Conservation (phyloP, 2,329 filamentous ascomycete species). For the Lojkania enalia region DNA sequence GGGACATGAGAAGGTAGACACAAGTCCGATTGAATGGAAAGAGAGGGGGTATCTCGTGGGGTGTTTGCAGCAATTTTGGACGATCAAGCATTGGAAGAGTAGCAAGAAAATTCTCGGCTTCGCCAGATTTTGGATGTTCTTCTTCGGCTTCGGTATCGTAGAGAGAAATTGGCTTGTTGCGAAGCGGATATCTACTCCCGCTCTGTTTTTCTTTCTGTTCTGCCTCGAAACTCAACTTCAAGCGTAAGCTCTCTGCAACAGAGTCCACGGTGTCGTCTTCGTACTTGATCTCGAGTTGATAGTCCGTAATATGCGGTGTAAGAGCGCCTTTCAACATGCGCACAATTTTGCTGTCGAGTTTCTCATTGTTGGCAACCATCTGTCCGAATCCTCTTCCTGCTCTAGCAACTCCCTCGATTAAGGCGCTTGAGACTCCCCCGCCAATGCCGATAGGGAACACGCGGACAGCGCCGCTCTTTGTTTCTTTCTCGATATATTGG, state of each 20-base stretch:
- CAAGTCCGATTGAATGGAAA: slow-evolving; percentile 67
- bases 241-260: slow-evolving; percentile 50
- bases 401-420: slow-evolving; percentile 61
- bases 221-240: slow-evolving; percentile 33
- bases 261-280: slow-evolving; percentile 60
- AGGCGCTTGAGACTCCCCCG: slow-evolving; percentile 54
- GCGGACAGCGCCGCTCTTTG: slow-evolving; percentile 48
- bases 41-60: slow-evolving; percentile 62
- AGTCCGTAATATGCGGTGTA: slow-evolving; percentile 65
- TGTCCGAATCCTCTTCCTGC: slow-evolving; percentile 62
- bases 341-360: slow-evolving; percentile 67
- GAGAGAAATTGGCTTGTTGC: slow-evolving; percentile 57
- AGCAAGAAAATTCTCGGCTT: slow-evolving; percentile 44
- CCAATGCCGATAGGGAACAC: slow-evolving; percentile 62
- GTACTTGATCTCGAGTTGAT: slow-evolving; percentile 64
- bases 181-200: slow-evolving; percentile 1
- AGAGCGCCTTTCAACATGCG: slow-evolving; percentile 72
- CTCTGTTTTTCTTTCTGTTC: slow-evolving; percentile 2
- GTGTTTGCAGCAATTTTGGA: slow-evolving; percentile 65
- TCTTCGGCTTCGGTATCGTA: slow-evolving; percentile 57
- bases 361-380: slow-evolving; percentile 62
- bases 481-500: slow-evolving; percentile 47
- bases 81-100: slow-evolving; percentile 55
- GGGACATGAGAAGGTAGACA: slow-evolving; percentile 65
- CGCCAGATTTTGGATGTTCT: slow-evolving; percentile 27